These are phyloP conservation scores for Aspergillus diversus DNA, from an alignment of 495 filamentous ascomycete genomes.

Conservation along the genomic window DNA sequence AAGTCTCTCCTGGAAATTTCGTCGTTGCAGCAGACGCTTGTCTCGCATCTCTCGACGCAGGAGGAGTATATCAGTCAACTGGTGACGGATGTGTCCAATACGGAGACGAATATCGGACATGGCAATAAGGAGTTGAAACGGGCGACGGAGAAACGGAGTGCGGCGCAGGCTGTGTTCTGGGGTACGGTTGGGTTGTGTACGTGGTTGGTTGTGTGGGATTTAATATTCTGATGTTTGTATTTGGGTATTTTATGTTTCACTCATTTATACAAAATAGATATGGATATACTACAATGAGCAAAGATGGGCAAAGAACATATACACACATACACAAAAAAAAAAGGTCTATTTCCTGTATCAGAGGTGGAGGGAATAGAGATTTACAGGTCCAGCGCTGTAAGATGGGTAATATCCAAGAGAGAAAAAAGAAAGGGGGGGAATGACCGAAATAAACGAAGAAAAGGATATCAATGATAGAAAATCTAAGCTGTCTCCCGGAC, in stretches of 20 bases:
- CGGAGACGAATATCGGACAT: conserved; percentile 80
- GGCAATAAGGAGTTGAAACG: conserved; percentile 92
- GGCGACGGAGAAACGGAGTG: conserved; percentile 77
- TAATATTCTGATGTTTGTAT: conserved; percentile 67
- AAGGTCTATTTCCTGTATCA: conserved; percentile 1
- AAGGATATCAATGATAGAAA: conserved; percentile 9
- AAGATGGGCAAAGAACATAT: background rate
- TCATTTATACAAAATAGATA: background rate
- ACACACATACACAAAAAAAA: background rate
- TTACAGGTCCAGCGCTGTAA: conserved; percentile 2
- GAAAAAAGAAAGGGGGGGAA: conserved; percentile 4
- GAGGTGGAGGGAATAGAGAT: conserved; percentile 4
- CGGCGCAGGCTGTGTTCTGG: conserved; percentile 88
- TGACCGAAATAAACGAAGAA: conserved; percentile 12
- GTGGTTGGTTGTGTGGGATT: conserved; percentile 89
- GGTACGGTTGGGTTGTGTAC: conserved; percentile 79
- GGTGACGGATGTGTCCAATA: conserved; percentile 79
- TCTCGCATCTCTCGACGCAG: conserved; percentile 80
- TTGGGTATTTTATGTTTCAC: background rate
- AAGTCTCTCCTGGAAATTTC: conserved; percentile 90
- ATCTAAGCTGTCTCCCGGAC: conserved; percentile 63
- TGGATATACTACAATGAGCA: background rate
- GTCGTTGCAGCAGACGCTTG: conserved; percentile 86
- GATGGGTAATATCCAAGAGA: conserved; percentile 10
- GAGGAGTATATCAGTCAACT: conserved; percentile 85